These are phyloP conservation scores for Rhodotorula graminis DNA, from an alignment of 768 basidiomycete genomes.

Conservation along the genomic window DNA sequence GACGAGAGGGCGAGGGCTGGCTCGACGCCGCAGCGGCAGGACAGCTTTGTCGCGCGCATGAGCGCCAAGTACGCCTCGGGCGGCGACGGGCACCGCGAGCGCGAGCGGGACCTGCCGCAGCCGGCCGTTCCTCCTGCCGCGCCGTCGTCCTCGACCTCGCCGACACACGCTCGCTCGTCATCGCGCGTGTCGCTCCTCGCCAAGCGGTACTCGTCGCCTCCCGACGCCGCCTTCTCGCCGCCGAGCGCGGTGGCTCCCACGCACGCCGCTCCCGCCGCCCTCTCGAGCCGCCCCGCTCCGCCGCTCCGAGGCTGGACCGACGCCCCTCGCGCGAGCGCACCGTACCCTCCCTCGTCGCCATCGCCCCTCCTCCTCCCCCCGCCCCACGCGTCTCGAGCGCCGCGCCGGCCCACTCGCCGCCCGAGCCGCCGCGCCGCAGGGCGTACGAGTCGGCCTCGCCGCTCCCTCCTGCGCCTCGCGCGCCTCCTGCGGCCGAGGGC, in stretches of 20 bases:
- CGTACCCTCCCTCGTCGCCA: too few species aligned
- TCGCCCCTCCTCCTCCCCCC: too few species aligned
- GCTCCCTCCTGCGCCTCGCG: not conserved
- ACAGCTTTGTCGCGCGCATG: conserved; percentile 36
- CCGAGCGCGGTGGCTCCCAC: too few species aligned
- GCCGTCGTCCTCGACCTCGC: not conserved
- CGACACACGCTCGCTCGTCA: conserved; percentile 6
- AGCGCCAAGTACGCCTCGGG: conserved; percentile 17
- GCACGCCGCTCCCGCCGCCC: too few species aligned
- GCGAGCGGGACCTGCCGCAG: not conserved
- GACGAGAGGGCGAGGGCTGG: not conserved
- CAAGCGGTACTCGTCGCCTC: conserved; percentile 29
- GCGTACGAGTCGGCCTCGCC: not conserved
- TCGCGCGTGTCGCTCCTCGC: conserved; percentile 32
- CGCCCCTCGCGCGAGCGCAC: not conserved
- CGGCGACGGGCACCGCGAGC: not conserved
- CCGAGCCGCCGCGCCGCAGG: too few species aligned
- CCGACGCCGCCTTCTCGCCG: not conserved
- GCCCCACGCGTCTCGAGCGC: too few species aligned
- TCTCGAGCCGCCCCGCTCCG: too few species aligned
- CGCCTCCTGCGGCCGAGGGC: too few species aligned
- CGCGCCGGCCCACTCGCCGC: too few species aligned
- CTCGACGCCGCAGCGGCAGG: conserved; percentile 1
- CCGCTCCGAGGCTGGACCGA: not conserved
- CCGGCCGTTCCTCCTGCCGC: too few species aligned